Percentiles rank a stretch among this genome's conserved stretches.
Conservation (phyloP, 768 basidiomycete species). For the Auricularia sp. region DNA sequence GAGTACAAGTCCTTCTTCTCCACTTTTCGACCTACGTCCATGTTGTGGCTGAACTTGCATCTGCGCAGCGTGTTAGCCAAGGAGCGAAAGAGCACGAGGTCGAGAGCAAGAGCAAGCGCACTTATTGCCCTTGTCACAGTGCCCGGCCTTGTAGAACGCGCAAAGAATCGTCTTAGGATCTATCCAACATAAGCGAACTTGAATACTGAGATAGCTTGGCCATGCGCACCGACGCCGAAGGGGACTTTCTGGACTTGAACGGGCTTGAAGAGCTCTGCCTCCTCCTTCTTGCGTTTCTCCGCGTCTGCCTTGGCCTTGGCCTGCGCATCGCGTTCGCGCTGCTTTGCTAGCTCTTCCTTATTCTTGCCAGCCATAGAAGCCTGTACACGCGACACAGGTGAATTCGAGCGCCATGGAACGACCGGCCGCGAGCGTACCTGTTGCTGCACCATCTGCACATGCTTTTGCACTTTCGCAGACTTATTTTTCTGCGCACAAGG, state of each 20-base stretch:
- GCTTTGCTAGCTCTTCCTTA: constrained; percentile 67
- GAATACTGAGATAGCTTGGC: background rate
- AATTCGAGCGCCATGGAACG: no score
- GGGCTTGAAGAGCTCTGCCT: constrained; percentile 73
- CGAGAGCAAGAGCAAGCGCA: background rate
- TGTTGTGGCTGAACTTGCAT: constrained; percentile 96
- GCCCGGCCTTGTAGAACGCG: constrained; percentile 84
- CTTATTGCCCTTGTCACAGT: constrained; percentile 86
- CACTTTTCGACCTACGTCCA: constrained; percentile 79
- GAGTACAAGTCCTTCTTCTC: constrained; percentile 94
- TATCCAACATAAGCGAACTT: constrained; percentile 1
- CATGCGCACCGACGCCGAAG: constrained; percentile 57
- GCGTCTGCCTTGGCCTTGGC: constrained; percentile 70
- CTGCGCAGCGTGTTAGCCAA: constrained; percentile 10
- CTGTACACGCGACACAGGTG: constrained; percentile 1
- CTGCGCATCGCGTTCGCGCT: constrained; percentile 70
- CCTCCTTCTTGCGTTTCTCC: constrained; percentile 77
- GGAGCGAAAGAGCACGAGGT: no score
- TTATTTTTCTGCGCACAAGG: constrained; percentile 67
- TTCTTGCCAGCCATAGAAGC: constrained; percentile 69
- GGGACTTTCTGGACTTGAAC: constrained; percentile 80
- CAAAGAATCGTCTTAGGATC: constrained; percentile 95
- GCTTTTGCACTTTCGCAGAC: constrained; percentile 83
- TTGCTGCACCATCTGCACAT: constrained; percentile 70
- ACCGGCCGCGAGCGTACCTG: constrained; percentile 26